Base-by-base conservation (phyloP, 345 rosid genomes). In the Mangifera indica region DNA sequence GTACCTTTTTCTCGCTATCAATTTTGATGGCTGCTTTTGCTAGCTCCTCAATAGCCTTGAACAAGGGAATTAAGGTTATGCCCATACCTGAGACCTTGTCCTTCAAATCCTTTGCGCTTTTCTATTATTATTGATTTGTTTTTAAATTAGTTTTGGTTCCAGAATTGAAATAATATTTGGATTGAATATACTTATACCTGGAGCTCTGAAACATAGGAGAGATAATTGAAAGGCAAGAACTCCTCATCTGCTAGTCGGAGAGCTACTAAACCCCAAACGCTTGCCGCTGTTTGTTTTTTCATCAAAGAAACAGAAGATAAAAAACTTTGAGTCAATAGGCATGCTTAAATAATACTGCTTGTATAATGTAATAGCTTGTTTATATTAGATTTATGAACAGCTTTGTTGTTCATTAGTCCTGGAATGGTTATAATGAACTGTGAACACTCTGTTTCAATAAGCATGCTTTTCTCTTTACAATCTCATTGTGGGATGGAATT, bases 241-340 rank as follows among this genome's bases (percentile, higher is more conserved):
- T 87, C 87, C 9, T 86, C 93, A 55, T 91, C 98, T 69, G 92
- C 98, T 75, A 93, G 82, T 56, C 76, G 81, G 60, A 93, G 95
- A 70, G 97, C 92, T 29, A 83, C 80, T 78, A 86, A 86, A 76
- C 95, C 98, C 80, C 92, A 79, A 37, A 93, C 67, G 55, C 92
- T 93, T 52, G 98, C 93, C 69, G 53, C 91, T 87, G 78, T 68
- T 29, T 54, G 37, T 14, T 49, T 4, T 12, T 48, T 15, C 10
- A 17, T 3, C 7, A 25, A 10, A 32, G 55, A 60, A 69, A 32
- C 60, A 21, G 1, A 20, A 56, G 25, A 63, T 18, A 67, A 56
- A 48, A 21, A 63, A 64, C 46, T 22, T 25, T 44, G 25, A 51
- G 32, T 11, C 57, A 9, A 37, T 25, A 40, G 21, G 52, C 5